Evolutionary conservation across 1,139 yeast species (phyloP), one percentile per base, ranked within the genome.

Genomic region (Candida neerlandica): DNA sequence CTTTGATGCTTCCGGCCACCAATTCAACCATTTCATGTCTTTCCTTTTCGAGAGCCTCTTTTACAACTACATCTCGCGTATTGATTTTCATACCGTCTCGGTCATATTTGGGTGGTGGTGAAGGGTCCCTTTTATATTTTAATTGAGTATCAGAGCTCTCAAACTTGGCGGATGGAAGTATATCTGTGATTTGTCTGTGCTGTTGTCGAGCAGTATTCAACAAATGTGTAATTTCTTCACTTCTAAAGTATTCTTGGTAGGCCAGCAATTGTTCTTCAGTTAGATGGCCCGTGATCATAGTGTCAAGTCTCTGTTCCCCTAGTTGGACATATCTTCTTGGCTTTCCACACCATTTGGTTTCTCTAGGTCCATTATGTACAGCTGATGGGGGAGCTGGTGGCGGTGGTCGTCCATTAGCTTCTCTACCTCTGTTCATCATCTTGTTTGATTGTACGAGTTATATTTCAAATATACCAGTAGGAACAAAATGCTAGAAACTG

Each of bases 41-140:
- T 66, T 94, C 98, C 52, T 82, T 84, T 58, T 90, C 96, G 43
- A 88, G 70, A 47, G 75, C 75, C 45, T 80, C 80, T 47, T 75
- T 74, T 48, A 83, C 80, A 44, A 96, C 72, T 35, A 75, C 78
- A 45, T 89, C 96, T 49, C 96, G 72, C 0, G 98, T 91, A 64
- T 95, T 94, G 14, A 82, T 82, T 61, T 98, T 84, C 62, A 84
- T 85, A 46, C 99, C 99, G 27, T 74, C 69, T 37, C 76, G 67
- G 68, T 95, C 98, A 66, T 94, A 95, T 54, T 81, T 82, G 1
- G 99, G 99, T 5, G 97, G 94, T 0, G 99, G 98, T 4, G 97
- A 89, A 0, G 94, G 92, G 1, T 95, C 90, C 55, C 91, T 65
- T 57, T 64, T 56, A 52, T 67, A 68, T 39, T 65, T 62, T 4